phyloP scores from a whole-genome alignment of 129 eudicot genomes.

The Lactuca sativa region DNA sequence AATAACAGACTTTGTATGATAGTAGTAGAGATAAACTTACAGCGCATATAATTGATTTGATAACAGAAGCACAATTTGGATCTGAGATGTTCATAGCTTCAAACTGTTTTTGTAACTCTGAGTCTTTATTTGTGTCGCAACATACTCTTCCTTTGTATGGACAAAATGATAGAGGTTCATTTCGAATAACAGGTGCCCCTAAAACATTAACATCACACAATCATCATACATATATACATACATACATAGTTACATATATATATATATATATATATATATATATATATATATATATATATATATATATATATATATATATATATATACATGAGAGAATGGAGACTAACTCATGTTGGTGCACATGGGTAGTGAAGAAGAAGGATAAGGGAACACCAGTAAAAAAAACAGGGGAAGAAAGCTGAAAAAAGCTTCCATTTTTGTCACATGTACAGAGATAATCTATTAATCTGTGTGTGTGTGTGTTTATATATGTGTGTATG shows the following conservation, averaged over 20 bases:
- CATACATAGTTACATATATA: neutral
- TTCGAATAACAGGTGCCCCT: conserved; percentile 53
- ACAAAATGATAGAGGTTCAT: conserved; percentile 54
- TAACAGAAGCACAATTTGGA: conserved; percentile 68
- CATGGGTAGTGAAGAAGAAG: conserved; percentile 53
- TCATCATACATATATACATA: neutral
- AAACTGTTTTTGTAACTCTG: conserved; percentile 57
- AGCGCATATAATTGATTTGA: conserved; percentile 83
- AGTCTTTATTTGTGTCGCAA: conserved; percentile 67
- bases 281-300: neutral
- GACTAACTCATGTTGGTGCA: conserved; percentile 65
- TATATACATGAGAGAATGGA: conserved; percentile 9
- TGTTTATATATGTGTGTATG: neutral
- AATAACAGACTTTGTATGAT: neutral
- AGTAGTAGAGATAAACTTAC: conserved; percentile 43
- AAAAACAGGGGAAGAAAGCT: conserved; percentile 30
- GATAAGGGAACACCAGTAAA: conserved; percentile 40
- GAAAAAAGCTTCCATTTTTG: conserved; percentile 45
- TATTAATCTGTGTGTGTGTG: neutral
- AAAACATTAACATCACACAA: conserved; percentile 7
- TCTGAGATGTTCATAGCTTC: conserved; percentile 70
- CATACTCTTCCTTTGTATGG: conserved; percentile 71
- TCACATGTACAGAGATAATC: neutral
- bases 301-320: neutral
- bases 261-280: neutral